Evolutionary conservation across 139 green algal species (phyloP), one percentile per base, ranked within the genome.

Genomic region (Protoeuglena noctilucae): DNA sequence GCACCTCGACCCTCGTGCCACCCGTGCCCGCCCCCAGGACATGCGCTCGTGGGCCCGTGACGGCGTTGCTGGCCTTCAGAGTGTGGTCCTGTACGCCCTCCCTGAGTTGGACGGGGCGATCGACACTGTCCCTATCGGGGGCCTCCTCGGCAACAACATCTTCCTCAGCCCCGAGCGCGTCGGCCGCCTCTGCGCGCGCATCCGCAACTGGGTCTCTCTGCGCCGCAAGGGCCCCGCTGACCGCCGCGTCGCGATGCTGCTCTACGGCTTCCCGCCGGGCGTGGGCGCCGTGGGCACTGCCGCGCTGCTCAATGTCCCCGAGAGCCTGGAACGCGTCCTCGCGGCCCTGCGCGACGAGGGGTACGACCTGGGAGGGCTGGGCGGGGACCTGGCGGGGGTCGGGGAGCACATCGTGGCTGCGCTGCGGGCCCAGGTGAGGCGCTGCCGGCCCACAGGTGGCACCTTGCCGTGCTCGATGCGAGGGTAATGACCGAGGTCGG

Each of bases 21-120:
- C 19, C 4, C 19, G 7, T 18, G 49, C 31, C 24, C 25, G 0
- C 0, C 19, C 49, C 28, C 69, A 76, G 71, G 82, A 93, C 69
- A 82, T 94, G 49, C 62, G 68, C 28, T 78, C 62, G 56, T 94
- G 86, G 87, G 67, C 67, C 49, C 62, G 68, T 3, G 70, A 87
- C 47, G 80, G 82, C 58, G 65, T 89, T 1, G 47, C 52, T 25
- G 87, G 87, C n/a, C 75, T 95, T 29, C 87, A 96, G 72, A 85
- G 66, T 17, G 85, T 96, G 25, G 85, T 98, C 46, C 69, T 96
- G 24, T 98, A 98, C 73, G 80, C 81, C 1, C 67, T 98, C 43
- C 90, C 90, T 0, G 89, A 98, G 76, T 80, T 96, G 41, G 89
- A 96, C 57, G 89, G 89, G 4, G 86, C 90, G 19, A 89, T 96